Percentiles rank a stretch among this genome's conserved stretches.
phyloP scores from a whole-genome alignment of 768 basidiomycete species.

The Boletus patriciae region DNA sequence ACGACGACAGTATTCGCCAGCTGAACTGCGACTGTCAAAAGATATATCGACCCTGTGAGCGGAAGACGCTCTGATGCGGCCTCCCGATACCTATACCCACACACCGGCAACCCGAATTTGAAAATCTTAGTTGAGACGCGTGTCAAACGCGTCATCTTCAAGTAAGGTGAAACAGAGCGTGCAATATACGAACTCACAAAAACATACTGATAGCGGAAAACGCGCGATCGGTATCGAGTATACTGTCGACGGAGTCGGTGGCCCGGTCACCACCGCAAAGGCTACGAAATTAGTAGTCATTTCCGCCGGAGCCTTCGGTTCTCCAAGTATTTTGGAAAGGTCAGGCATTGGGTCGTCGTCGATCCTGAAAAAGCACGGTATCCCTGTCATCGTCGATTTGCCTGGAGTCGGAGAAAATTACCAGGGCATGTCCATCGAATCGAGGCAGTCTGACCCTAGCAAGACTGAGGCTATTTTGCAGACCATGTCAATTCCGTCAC shows the following conservation, averaged over 20 bases:
- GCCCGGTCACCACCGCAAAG: background rate
- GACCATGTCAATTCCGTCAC: background rate
- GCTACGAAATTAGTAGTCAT: slow-evolving; percentile 1
- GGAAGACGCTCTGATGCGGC: slow-evolving; percentile 6
- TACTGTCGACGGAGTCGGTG: background rate
- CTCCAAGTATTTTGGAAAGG: slow-evolving; percentile 7
- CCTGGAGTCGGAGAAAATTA: slow-evolving; percentile 9
- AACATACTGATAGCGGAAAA: background rate
- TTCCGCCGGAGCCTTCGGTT: slow-evolving; percentile 6
- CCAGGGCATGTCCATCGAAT: background rate
- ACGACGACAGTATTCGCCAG: background rate
- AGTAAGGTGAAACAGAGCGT: background rate
- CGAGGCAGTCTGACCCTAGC: background rate
- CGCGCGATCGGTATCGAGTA: slow-evolving; percentile 6
- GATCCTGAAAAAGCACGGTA: background rate
- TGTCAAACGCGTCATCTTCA: slow-evolving; percentile 5
- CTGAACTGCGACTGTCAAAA: background rate
- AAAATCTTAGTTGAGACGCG: background rate
- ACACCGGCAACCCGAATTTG: background rate
- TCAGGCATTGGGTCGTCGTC: slow-evolving; percentile 2
- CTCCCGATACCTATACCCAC: slow-evolving; percentile 1
- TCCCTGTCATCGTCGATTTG: background rate
- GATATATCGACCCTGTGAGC: slow-evolving; percentile 1
- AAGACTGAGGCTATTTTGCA: background rate
- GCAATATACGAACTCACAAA: background rate